Conservation (phyloP, 352 stramenopile species). For the Phytophthora quininea region DNA sequence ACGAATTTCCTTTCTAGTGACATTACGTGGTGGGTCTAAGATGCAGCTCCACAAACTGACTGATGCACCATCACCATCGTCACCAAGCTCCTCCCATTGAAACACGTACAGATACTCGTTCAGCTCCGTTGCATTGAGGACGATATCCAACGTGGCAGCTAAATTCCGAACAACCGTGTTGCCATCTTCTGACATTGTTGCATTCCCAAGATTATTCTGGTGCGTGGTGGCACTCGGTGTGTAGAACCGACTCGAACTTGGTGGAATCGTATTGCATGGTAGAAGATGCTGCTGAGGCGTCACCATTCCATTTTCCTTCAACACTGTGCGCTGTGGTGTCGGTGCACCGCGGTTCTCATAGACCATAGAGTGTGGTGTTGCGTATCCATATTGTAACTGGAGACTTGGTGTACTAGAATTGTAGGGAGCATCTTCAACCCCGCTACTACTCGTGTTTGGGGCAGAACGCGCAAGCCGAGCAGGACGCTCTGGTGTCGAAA, state of each 20-base stretch:
- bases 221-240: background rate
- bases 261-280: background rate
- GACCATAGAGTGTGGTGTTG: too few species aligned
- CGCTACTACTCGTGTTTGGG: too few species aligned
- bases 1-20: background rate
- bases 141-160: background rate
- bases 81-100: background rate
- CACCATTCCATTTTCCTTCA: background rate
- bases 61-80: background rate
- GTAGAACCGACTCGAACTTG: too few species aligned
- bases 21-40: background rate
- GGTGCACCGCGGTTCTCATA: background rate
- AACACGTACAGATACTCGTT: background rate
- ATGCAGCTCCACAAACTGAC: background rate
- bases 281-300: background rate
- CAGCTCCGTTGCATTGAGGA: background rate
- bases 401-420: too few species aligned
- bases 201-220: background rate
- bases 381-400: too few species aligned
- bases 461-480: too few species aligned
- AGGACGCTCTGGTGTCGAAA: background rate
- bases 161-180: background rate
- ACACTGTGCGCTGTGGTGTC: background rate
- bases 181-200: background rate
- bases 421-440: too few species aligned